These are phyloP conservation scores for Drechslerella dactyloides DNA, from an alignment of 2,329 filamentous ascomycete species.

Conservation along the genomic window DNA sequence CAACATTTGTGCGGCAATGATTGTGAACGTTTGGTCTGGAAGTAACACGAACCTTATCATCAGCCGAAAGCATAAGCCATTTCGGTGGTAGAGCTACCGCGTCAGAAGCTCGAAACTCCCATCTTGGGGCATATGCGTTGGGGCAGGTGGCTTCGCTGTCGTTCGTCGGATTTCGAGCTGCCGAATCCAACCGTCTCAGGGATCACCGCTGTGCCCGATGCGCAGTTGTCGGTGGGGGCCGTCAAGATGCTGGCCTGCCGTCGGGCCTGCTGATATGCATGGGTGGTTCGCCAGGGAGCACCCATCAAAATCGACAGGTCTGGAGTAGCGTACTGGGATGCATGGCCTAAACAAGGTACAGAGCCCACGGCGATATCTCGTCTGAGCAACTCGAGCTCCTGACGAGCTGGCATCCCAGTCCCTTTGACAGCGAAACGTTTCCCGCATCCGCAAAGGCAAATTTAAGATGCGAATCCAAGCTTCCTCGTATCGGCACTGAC, in stretches of 20 bases:
- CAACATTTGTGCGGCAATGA: too few species aligned
- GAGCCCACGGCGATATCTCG: conserved; percentile 3
- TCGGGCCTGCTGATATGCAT: conserved; percentile 7
- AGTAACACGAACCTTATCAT: not conserved
- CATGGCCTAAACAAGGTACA: conserved; percentile 8
- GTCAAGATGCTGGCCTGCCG: conserved; percentile 13
- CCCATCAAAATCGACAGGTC: conserved; percentile 41
- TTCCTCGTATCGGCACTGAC: conserved; percentile 1
- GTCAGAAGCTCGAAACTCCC: conserved; percentile 40
- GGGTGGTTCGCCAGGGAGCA: conserved; percentile 21
- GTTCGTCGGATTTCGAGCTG: conserved; percentile 46
- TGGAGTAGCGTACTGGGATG: not conserved
- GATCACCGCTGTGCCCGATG: conserved; percentile 9
- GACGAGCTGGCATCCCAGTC: not conserved
- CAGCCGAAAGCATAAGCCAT: not conserved
- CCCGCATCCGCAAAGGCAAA: conserved; percentile 8
- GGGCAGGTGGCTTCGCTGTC: conserved; percentile 21
- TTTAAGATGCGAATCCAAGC: not conserved
- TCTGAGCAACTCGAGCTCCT: conserved; percentile 36
- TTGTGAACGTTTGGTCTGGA: too few species aligned
- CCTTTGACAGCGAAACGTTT: not conserved
- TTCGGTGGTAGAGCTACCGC: conserved; percentile 11
- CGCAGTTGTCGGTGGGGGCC: conserved; percentile 16
- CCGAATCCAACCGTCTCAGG: conserved; percentile 32
- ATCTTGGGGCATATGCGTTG: conserved; percentile 45